Base-by-base conservation (phyloP, 2,329 filamentous ascomycete species). In the Alternaria infectoria region DNA sequence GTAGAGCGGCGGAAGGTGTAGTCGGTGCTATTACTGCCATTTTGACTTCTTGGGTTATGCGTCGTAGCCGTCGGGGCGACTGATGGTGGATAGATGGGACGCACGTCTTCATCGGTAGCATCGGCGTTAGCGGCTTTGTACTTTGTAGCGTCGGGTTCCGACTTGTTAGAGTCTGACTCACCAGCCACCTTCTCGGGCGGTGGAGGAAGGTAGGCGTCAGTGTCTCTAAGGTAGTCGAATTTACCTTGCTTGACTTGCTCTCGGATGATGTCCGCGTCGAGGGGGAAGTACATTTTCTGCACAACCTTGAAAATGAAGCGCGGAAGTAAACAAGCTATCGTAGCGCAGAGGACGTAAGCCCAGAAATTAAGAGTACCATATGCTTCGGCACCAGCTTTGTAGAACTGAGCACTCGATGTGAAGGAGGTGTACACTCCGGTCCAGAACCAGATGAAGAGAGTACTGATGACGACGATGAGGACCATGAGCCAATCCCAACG, bases 401-500 rank as follows among this genome's bases (percentile, higher is more conserved):
- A 97, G 81, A 98, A 92, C 40, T 86, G 81, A 72, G 83, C 86
- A 50, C 87, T 86, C 2, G 80, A 79, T 21, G 83, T 83, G 73
- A 88, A 88, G 3, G 86, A 85, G 0, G 90, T 89, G 82, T 96
- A 99, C 40, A 97, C 86, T 28, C 93, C 96, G 6, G 96, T 97
- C 93, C 96, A 98, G 83, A 97, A 91, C 85, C 93, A 99, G 75
- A 98, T 88, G 73, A 97, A 88, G 28, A 98, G 79, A 66, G 91
- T 91, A 81, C 93, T 97, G 79, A 98, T 87, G 23, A 82, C 81
- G 55, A 96, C 91, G 66, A 97, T 90, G 62, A 97, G 83, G 21
- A 94, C 81, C 82, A 96, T 96, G 74, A 99, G 85, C 95, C 95
- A 99, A 79, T 99, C 96, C 96, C 96, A 99, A 64, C 95, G 89